Evolutionary conservation across 1,139 yeast genomes (phyloP), one percentile per base, ranked within the genome.

Genomic region (Zygoascus sp.): DNA sequence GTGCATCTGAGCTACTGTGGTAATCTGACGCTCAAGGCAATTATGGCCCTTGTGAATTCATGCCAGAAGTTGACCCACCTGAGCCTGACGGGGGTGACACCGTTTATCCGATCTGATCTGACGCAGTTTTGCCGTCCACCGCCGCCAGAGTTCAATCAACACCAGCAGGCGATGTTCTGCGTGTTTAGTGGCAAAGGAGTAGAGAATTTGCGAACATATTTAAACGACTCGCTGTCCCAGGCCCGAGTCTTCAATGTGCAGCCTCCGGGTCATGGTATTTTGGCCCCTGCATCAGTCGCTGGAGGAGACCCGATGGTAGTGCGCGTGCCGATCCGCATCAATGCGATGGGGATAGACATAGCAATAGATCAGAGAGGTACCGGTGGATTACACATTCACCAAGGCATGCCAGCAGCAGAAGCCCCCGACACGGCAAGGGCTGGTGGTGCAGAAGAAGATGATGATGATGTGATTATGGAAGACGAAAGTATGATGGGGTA

Each of bases 161-260:
- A 83, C 58, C 98, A 92, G 65, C 83, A 83, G 56, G 77, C 83
- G 16, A 77, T 87, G 45, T 92, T 92, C 60, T 92, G 98, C 67
- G 98, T 92, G 8, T 92, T 89, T 61, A 83, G 95, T 32, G 97
- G 97, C 1, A 80, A 77, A 53, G 97, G 97, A 3, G 97, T 92
- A 15, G 77, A 72, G 46, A 78, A 77, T 51, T 72, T 88, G 53
- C 76, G 95, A 52, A 78, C 77, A 42, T 81, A 81, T 58, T 71
- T 87, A 43, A 74, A 72, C 60, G 8, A 22, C 2, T 35, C 40
- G 10, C 15, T 35, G 17, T 27, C 35, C 9, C 44, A 41, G 9
- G 21, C 44, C 15, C 20, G 22, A 9, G 41, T 38, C 2, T 38
- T 38, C 19, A 16, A 22, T 15, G 38, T 39, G 16, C 40, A 45